Conservation (phyloP, 2,329 filamentous ascomycete genomes). For the Hypoxylon sp. region DNA sequence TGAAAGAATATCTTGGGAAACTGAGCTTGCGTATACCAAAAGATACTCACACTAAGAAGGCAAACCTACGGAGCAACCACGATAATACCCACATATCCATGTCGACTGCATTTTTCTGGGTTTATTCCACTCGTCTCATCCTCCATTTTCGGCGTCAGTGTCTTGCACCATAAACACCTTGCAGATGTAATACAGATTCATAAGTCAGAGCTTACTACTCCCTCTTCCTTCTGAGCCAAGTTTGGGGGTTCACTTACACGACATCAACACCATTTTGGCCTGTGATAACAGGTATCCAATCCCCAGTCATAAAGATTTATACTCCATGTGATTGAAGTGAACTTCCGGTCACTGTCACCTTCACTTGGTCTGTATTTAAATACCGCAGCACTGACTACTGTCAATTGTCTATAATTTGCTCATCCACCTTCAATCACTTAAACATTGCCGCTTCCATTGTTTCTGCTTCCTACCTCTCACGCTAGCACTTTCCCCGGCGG, state of each 20-base stretch:
- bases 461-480: constrained; percentile 2
- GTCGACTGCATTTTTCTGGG: constrained; percentile 7
- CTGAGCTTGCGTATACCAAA: neutral
- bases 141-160: constrained; percentile 2
- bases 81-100: constrained; percentile 11
- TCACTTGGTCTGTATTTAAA: constrained; percentile 11
- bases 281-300: constrained; percentile 31
- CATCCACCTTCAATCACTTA: constrained; percentile 1
- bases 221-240: constrained; percentile 12
- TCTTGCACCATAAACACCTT: constrained; percentile 14
- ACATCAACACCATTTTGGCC: constrained; percentile 14
- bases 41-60: constrained; percentile 3
- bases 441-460: constrained; percentile 3
- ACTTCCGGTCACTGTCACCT: neutral
- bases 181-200: constrained; percentile 35
- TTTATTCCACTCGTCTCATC: constrained; percentile 5
- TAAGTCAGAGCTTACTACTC: constrained; percentile 9
- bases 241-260: constrained; percentile 24
- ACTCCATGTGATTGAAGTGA: constrained; percentile 14
- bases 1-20: neutral
- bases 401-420: constrained; percentile 28
- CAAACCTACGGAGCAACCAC: constrained; percentile 10
- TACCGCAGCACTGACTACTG: constrained; percentile 11
- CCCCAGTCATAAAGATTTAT: constrained; percentile 18
- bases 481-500: constrained; percentile 18